Conservation (phyloP, 1,284 basidiomycete species). For the Trichosporon sp. region DNA sequence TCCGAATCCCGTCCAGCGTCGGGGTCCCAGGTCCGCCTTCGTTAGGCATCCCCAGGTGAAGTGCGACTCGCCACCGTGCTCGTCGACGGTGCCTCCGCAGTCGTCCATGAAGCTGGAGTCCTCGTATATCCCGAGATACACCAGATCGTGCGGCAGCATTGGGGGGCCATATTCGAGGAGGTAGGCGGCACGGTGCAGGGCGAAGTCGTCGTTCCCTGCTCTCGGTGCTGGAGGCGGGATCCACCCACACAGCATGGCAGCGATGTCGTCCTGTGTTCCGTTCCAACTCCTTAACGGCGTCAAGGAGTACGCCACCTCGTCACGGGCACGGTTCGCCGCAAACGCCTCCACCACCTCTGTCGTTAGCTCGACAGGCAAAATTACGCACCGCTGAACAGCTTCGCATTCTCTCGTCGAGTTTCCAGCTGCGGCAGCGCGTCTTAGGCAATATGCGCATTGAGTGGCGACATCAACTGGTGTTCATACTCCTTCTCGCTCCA, state of each 20-base stretch:
- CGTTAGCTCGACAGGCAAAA: not conserved
- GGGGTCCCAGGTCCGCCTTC: not conserved
- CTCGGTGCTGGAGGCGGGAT: too few species aligned
- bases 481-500: not conserved
- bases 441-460: not conserved
- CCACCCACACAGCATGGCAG: not conserved
- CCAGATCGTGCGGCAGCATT: not conserved
- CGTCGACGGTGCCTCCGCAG: not conserved
- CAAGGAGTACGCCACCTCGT: not conserved
- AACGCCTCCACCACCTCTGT: not conserved
- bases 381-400: not conserved
- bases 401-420: not conserved
- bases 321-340: not conserved
- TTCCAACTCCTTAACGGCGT: not conserved
- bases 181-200: not conserved
- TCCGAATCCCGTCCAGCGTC: not conserved
- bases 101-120: not conserved
- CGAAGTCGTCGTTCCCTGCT: not conserved
- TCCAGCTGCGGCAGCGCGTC: not conserved
- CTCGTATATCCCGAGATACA: not conserved
- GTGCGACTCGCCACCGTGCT: not conserved
- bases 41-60: not conserved
- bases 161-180: not conserved
- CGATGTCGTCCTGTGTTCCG: not conserved
- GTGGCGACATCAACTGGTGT: not conserved